Base-by-base conservation (phyloP, 2,329 filamentous ascomycete genomes). In the Bipolaris victoriae region DNA sequence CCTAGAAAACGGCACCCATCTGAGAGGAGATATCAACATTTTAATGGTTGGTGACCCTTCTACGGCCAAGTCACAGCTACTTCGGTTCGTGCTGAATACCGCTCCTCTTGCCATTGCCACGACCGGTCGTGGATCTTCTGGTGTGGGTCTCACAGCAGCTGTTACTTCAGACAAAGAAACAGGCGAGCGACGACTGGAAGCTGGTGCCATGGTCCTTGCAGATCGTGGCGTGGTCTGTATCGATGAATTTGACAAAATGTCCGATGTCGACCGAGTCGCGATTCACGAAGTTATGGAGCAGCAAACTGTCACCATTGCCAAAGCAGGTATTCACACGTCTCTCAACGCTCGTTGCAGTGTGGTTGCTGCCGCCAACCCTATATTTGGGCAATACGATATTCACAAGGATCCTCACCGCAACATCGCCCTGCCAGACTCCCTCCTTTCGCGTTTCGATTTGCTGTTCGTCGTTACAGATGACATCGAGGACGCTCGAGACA, bases 261-360 rank as follows among this genome's bases (percentile, higher is more conserved):
- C 92, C 55, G 95, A 99, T 74, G 89, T 98, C 56, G 95, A 99
- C 78, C 88, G 95, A 74, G 95, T 99, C 3, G 95, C 95, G 45
- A 99, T 99, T 68, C 95, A 99, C 85, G 95, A 99, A 90, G 95
- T 99, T 65, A 99, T 99, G 95, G 95, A 99, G 79, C 95, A 99
- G 80, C 95, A 99, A 79, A 99, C 95, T 0, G 95, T 99, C 59
- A 99, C 95, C 13, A 99, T 99, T 71, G 95, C 95, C 50, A 99
- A 99, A 80, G 95, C 95, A 1, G 95, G 95, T 64, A 99, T 99
- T 57, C 95, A 99, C 78, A 99, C 95, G 0, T 97, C 93, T 2
- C 83, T 99, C 58, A 99, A 99, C 73, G 95, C 95, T 51, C 89
- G 95, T 55, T 99, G 95, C 80, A 97, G 92, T 78, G 95, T 99